A percentile compares a stretch with the other conserved stretches of the same genome.
These are phyloP conservation scores for Whalleya microplaca DNA, from an alignment of 2,329 filamentous ascomycete species.

Conservation along the genomic window DNA sequence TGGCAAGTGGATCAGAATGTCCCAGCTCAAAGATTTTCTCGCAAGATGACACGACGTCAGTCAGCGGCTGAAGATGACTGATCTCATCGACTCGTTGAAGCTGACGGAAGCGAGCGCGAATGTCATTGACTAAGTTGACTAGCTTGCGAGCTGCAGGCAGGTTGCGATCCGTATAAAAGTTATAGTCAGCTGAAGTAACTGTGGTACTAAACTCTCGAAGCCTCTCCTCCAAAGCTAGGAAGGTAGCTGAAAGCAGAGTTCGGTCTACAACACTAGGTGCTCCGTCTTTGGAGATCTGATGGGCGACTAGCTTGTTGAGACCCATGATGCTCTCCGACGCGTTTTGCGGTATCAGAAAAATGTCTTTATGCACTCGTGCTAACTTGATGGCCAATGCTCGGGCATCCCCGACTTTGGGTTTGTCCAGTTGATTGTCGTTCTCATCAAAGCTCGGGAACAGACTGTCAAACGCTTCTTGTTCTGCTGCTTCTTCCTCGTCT, in stretches of 20 bases:
- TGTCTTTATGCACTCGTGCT: conserved; percentile 60
- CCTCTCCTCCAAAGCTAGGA: conserved; percentile 68
- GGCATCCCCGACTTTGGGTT: conserved; percentile 49
- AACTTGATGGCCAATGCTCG: conserved; percentile 61
- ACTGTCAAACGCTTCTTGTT: conserved; percentile 74
- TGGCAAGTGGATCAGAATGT: conserved; percentile 83
- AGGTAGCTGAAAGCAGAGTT: conserved; percentile 65
- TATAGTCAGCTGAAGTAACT: conserved; percentile 60
- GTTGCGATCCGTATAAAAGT: conserved; percentile 88
- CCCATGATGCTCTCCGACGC: conserved; percentile 47
- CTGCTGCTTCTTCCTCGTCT: conserved; percentile 75
- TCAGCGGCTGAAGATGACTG: conserved; percentile 73
- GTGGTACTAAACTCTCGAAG: conserved; percentile 49
- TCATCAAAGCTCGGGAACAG: conserved; percentile 81
- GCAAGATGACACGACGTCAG: conserved; percentile 77
- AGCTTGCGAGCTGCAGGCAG: conserved; percentile 75
- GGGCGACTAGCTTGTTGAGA: conserved; percentile 49
- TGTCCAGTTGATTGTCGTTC: conserved; percentile 42
- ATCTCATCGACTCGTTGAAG: conserved; percentile 70
- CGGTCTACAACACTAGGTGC: conserved; percentile 47
- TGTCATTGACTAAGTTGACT: conserved; percentile 68
- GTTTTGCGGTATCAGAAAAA: conserved; percentile 51
- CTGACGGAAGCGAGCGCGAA: conserved; percentile 72
- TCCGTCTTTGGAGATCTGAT: conserved; percentile 39
- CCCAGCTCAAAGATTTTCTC: conserved; percentile 74